Evolutionary conservation across 2,329 filamentous ascomycete species (phyloP), one percentile per base, ranked within the genome.

Genomic region (Ophiocordyceps camponoti-rufipedis): DNA sequence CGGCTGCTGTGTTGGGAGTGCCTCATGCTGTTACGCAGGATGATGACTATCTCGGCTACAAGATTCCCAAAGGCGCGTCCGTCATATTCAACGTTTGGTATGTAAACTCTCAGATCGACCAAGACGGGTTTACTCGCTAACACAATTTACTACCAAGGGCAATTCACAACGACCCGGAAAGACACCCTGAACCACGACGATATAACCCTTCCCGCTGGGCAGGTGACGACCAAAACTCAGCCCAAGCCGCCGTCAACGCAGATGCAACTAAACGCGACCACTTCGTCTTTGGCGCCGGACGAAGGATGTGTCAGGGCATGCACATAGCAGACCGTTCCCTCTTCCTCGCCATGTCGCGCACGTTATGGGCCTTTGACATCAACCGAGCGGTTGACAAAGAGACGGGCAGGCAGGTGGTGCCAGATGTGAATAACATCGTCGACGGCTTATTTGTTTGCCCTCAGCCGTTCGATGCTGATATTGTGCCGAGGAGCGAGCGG

Each of bases 31-130:
- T 58, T 8, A 58, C 54, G 18, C 51, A 55, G 42, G 63, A 65
- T 39, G 56, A 64, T 40, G 46, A 54, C 18, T 65, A 64, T 46
- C 57, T 61, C 32, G 66, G 64, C 2, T 61, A 62, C 45, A 54
- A 54, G 19, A 64, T 72, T 32, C 68, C 68, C 10, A 65, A 66
- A 48, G 63, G 60, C 12, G 58, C 66, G 0, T 59, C 54, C 5
- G 49, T 71, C 16, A 55, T 70, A 14, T 50, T 60, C 39, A 70
- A 69, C 46, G 57, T 61, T 28, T 69, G 64, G 62, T 41, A 10
- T 4, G 39, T 41, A 4, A 23, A n/a, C n/a, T 5, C 5, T 10
- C 10, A 16, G 9, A 10, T 9, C 8, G 4, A 39, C n/a, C 2
- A 3, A 2, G 13, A 16, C 5, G n/a, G 2, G 5, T 16, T 10